A percentile compares a stretch with the other conserved stretches of the same genome.
These are phyloP conservation scores for Hypocreales sp. DNA, from an alignment of 2,329 filamentous ascomycete species.

Conservation along the genomic window DNA sequence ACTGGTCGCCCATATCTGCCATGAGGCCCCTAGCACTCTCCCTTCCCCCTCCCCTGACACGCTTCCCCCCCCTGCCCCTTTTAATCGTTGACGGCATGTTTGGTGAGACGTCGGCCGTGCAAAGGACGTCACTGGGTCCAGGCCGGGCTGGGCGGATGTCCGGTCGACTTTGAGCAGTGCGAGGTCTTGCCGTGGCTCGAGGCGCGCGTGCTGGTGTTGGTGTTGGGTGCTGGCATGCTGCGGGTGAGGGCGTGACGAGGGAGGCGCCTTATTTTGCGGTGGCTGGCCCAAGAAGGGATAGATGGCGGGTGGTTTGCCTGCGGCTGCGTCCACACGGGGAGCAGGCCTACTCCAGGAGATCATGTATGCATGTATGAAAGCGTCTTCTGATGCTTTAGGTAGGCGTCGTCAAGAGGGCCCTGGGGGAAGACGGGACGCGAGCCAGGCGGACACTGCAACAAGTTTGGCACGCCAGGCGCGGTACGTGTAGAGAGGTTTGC, in stretches of 20 bases:
- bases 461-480: no score
- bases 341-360: neutral
- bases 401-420: neutral
- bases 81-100: no score
- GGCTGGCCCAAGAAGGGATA: constrained; percentile 1
- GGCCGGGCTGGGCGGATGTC: neutral
- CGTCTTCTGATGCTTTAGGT: neutral
- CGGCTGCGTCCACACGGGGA: neutral
- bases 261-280: neutral
- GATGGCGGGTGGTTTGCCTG: constrained; percentile 1
- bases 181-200: no score
- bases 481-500: no score
- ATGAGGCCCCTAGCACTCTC: no score
- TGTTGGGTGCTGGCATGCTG: no score
- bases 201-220: neutral
- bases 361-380: constrained; percentile 1
- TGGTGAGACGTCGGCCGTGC: neutral
- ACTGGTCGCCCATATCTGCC: no score
- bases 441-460: no score
- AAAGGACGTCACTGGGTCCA: neutral
- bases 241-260: neutral
- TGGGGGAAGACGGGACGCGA: neutral
- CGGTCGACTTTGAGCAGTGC: neutral
- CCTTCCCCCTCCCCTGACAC: no score
- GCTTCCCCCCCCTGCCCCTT: no score